Conservation (phyloP, 345 rosid genomes). For the Heritiera littoralis region DNA sequence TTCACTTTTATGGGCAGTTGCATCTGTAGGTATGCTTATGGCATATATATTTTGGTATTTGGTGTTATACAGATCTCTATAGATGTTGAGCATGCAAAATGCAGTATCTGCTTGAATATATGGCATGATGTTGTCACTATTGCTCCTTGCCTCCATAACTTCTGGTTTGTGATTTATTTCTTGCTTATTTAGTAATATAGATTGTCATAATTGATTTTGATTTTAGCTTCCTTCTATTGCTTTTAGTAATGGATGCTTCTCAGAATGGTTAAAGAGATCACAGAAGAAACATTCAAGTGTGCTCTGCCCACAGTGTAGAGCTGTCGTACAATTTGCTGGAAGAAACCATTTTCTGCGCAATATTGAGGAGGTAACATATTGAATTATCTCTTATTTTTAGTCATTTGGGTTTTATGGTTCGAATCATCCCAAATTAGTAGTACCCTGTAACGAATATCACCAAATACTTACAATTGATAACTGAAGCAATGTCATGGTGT, state of each 20-base stretch:
- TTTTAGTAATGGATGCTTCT: constrained; percentile 93
- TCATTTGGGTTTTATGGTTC: not conserved
- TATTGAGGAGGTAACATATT: constrained; percentile 67
- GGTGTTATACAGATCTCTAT: constrained; percentile 53
- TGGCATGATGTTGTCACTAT: constrained; percentile 95
- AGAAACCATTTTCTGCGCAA: constrained; percentile 76
- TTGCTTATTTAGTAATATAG: constrained; percentile 11
- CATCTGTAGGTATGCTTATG: constrained; percentile 16
- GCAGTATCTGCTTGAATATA: constrained; percentile 87
- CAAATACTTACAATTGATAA: not conserved
- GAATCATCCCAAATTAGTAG: not conserved
- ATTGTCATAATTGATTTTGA: constrained; percentile 21
- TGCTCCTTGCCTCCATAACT: constrained; percentile 96
- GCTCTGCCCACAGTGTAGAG: constrained; percentile 93
- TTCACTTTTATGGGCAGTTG: not conserved
- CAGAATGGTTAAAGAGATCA: constrained; percentile 89
- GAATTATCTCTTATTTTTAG: not conserved
- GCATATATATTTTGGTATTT: not conserved
- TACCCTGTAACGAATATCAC: not conserved
- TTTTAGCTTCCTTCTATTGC: constrained; percentile 30
- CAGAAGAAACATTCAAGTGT: constrained; percentile 62
- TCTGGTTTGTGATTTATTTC: constrained; percentile 55
- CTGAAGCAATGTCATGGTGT: not conserved
- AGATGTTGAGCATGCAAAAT: constrained; percentile 77
- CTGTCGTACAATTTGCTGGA: constrained; percentile 76